phyloP scores from a whole-genome alignment of 176 grass and related monocot species.

The Oryza brachyantha region DNA sequence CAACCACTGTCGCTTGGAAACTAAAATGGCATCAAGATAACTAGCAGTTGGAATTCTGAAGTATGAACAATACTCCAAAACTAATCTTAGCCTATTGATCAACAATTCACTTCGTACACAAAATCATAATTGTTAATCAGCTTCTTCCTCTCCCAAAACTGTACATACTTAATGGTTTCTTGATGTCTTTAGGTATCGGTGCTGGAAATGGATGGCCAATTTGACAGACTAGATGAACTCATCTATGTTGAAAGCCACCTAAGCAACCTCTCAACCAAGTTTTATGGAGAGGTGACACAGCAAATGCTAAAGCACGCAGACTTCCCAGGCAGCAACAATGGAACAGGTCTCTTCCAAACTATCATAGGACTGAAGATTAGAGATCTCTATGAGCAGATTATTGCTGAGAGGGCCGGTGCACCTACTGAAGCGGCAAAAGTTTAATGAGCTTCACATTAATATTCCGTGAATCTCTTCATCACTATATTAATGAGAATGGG shows the following conservation, averaged over 20 bases:
- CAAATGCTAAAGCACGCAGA: slow-evolving; percentile 91
- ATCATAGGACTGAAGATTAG: slow-evolving; percentile 83
- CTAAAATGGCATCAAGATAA: not conserved
- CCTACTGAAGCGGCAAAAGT: slow-evolving; percentile 64
- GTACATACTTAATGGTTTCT: slow-evolving; percentile 27
- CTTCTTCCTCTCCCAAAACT: slow-evolving; percentile 2
- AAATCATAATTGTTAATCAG: slow-evolving; percentile 21
- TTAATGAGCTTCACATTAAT: slow-evolving; percentile 33
- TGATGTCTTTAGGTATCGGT: slow-evolving; percentile 63
- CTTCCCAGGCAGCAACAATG: slow-evolving; percentile 87
- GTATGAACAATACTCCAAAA: not conserved
- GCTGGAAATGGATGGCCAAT: slow-evolving; percentile 90
- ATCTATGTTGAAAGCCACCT: slow-evolving; percentile 95
- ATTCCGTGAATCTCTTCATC: not conserved
- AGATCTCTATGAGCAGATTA: slow-evolving; percentile 80
- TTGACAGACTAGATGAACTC: slow-evolving; percentile 82
- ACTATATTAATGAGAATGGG: slow-evolving; percentile 29
- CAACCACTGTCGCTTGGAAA: not conserved
- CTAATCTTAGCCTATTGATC: not conserved
- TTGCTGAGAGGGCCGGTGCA: slow-evolving; percentile 46
- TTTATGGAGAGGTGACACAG: slow-evolving; percentile 94
- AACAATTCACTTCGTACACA: slow-evolving; percentile 1
- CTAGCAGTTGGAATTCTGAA: slow-evolving; percentile 7
- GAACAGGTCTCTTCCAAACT: slow-evolving; percentile 88
- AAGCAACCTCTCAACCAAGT: slow-evolving; percentile 87